phyloP scores from a whole-genome alignment of 345 rosid species.

The Aquilaria malaccensis region DNA sequence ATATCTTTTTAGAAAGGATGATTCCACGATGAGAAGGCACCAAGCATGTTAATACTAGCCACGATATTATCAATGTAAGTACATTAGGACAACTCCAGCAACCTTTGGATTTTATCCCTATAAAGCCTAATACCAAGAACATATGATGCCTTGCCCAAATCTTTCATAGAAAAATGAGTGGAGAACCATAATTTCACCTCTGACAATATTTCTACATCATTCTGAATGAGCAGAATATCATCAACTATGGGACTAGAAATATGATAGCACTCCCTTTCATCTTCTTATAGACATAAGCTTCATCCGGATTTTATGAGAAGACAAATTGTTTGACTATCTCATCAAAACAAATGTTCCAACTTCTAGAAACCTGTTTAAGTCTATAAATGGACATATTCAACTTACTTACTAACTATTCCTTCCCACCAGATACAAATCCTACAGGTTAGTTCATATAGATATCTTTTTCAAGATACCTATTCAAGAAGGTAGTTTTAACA shows the following conservation, averaged over 20 bases:
- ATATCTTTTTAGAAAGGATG: too few relatives aligned
- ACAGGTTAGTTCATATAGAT: background rate
- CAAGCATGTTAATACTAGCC: too few relatives aligned
- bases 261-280: background rate
- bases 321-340: background rate
- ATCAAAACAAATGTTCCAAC: background rate
- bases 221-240: background rate
- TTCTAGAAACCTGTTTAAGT: background rate
- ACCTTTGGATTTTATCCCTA: background rate
- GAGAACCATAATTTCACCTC: background rate
- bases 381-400: background rate
- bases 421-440: background rate
- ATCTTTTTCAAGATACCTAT: background rate
- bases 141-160: background rate
- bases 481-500: background rate
- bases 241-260: background rate
- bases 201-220: background rate
- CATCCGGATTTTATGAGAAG: background rate
- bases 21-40: too few relatives aligned
- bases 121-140: background rate
- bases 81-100: too few relatives aligned
- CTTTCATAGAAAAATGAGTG: too few relatives aligned
- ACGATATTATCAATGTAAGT: too few relatives aligned
- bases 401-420: background rate
- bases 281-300: background rate